phyloP scores from a whole-genome alignment of 2,329 filamentous ascomycete species.

The Ophiosphaerella herpotricha region DNA sequence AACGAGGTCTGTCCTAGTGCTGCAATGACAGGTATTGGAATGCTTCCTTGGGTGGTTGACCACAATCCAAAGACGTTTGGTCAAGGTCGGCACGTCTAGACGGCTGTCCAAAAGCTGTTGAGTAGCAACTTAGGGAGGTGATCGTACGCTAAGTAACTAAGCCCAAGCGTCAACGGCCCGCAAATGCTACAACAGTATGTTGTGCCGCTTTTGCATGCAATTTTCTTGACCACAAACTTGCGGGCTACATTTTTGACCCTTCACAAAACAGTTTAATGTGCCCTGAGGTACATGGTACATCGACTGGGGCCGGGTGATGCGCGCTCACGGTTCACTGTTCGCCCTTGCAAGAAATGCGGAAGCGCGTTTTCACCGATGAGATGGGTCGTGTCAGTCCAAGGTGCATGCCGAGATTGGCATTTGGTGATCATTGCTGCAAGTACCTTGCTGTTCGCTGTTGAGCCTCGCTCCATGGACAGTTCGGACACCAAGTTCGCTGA shows the following conservation, averaged over 20 bases:
- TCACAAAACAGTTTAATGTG: conserved; percentile 1
- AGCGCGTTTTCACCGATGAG: conserved; percentile 4
- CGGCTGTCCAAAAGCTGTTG: background rate
- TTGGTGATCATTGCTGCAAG: background rate
- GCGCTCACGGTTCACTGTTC: conserved; percentile 1
- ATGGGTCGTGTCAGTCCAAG: background rate
- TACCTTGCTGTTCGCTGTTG: background rate
- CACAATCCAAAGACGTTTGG: background rate
- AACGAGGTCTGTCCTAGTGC: background rate
- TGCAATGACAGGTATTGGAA: conserved; percentile 2
- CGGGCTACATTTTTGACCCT: conserved; percentile 5
- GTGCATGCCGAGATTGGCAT: conserved; percentile 1
- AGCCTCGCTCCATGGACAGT: background rate
- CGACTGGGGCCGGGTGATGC: background rate
- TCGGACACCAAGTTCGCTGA: background rate
- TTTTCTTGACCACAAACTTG: conserved; percentile 9
- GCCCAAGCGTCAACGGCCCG: conserved; percentile 7
- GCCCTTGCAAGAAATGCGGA: conserved; percentile 6
- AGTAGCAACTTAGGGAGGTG: conserved; percentile 2
- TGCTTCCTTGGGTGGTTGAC: conserved; percentile 1
- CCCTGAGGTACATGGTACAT: conserved; percentile 1
- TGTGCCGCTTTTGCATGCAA: conserved; percentile 2
- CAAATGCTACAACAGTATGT: conserved; percentile 3
- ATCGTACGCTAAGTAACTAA: conserved; percentile 1
- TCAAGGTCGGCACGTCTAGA: background rate